A percentile compares a stretch with the other conserved stretches of the same genome.
phyloP scores from a whole-genome alignment of 2,329 filamentous ascomycete species.

The Lithohypha guttulata region DNA sequence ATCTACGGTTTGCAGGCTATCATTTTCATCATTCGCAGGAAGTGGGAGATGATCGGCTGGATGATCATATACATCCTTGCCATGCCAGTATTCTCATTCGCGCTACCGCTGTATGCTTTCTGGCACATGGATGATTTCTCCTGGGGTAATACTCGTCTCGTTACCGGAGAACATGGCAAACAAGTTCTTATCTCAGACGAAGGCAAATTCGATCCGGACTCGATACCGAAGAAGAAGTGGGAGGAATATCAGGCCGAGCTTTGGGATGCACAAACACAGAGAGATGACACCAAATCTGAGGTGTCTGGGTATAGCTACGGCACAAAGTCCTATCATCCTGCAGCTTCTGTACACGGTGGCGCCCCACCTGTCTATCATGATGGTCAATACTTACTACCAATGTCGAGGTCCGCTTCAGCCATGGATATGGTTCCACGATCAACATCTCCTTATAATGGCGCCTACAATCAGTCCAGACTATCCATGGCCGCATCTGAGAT shows the following conservation, averaged over 20 bases:
- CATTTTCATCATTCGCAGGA: constrained; percentile 90
- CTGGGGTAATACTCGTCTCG: constrained; percentile 97
- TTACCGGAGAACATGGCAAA: constrained; percentile 84
- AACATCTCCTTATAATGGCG: constrained; percentile 12
- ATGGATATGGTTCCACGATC: constrained; percentile 40
- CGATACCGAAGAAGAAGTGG: constrained; percentile 97
- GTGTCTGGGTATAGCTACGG: constrained; percentile 89
- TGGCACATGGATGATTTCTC: constrained; percentile 99
- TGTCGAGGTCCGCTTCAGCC: constrained; percentile 50
- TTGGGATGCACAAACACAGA: constrained; percentile 87
- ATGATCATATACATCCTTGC: constrained; percentile 93
- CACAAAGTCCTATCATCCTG: constrained; percentile 61
- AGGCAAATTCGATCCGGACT: constrained; percentile 88
- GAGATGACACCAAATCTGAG: constrained; percentile 69
- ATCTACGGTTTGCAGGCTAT: constrained; percentile 95
- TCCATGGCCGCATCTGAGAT: constrained; percentile 68
- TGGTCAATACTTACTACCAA: constrained; percentile 33
- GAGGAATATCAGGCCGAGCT: constrained; percentile 97
- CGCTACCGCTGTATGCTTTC: constrained; percentile 84
- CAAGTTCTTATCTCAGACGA: constrained; percentile 92
- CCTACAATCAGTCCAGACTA: constrained; percentile 54
- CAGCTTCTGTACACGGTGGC: constrained; percentile 59
- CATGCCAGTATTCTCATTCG: constrained; percentile 84
- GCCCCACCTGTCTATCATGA: constrained; percentile 13
- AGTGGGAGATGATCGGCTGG: constrained; percentile 99